Evolutionary conservation across 177 flowering plant species (phyloP).

Genomic region (Telopea speciosissima): DNA sequence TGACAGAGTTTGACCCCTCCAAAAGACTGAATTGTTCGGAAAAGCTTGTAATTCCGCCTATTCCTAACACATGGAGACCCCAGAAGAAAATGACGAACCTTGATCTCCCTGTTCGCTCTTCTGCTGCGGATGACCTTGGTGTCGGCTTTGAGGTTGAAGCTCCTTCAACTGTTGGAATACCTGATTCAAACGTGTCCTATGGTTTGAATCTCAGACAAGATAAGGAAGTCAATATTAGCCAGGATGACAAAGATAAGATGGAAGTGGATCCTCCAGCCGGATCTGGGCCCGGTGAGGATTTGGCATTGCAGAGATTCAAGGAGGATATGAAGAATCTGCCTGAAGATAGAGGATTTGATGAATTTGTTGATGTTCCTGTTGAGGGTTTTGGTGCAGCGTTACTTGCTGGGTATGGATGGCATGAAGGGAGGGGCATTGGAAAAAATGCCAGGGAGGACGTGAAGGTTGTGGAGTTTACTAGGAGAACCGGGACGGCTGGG

Average conservation of each 20-base stretch:
- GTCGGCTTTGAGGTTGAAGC: slow-evolving; percentile 39
- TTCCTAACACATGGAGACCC: slow-evolving; percentile 47
- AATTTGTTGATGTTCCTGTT: slow-evolving; percentile 60
- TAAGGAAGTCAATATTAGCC: no score
- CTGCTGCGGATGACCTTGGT: slow-evolving; percentile 16
- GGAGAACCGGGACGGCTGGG: slow-evolving; percentile 40
- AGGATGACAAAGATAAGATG: neutral
- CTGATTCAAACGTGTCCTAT: slow-evolving; percentile 28
- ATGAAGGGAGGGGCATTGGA: slow-evolving; percentile 71
- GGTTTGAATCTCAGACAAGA: slow-evolving; percentile 49
- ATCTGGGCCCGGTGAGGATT: slow-evolving; percentile 16
- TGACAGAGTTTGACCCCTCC: slow-evolving; percentile 46
- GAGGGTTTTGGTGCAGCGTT: slow-evolving; percentile 77
- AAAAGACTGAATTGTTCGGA: slow-evolving; percentile 17
- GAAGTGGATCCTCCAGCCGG: neutral
- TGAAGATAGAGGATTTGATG: slow-evolving; percentile 54
- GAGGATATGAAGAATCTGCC: slow-evolving; percentile 55
- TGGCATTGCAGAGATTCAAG: slow-evolving; percentile 44
- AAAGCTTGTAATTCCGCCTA: slow-evolving; percentile 41
- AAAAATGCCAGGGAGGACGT: slow-evolving; percentile 57
- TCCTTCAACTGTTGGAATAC: slow-evolving; percentile 11
- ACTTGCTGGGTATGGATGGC: slow-evolving; percentile 84
- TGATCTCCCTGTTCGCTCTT: no score
- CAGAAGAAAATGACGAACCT: slow-evolving; percentile 62
- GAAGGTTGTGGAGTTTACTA: slow-evolving; percentile 30